Base-by-base conservation (phyloP, 2,329 filamentous ascomycete genomes). In the Corniculantispora saksenae region DNA sequence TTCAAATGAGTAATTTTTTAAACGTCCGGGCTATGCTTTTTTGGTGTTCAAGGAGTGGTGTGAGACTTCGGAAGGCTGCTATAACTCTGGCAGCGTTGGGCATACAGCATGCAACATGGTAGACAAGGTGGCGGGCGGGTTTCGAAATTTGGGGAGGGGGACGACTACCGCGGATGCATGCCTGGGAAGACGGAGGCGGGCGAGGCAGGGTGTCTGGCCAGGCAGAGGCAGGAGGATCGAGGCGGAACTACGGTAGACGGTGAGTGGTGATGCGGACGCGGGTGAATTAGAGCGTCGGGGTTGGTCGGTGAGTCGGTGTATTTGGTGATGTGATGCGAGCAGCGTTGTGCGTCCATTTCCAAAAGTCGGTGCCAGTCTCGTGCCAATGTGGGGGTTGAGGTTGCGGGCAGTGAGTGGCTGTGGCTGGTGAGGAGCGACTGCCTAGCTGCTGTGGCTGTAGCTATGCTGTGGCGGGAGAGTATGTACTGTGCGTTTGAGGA, bases 101-200 rank as follows among this genome's bases (percentile, higher is more conserved):
- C 68, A 72, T 67, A 69, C 72, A 77, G 72, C 77, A 80, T 79
- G 69, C 77, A 80, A 75, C 79, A 81, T 81, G 75, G 72, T 80
- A 69, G 66, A 66, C 38, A 53, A 53, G 35, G 45, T 40, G 47
- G 59, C 27, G 59, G 35, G 29, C 61, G 59, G 50, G 59, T 47
- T 61, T 54, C 48, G 51, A 57, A 62, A 47, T 54, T 51, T 73
- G 70, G 72, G 68, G 69, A 67, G 70, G 69, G 69, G 68, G 70
- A 69, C 76, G 75, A 77, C 78, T 79, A 80, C 76, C 74, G 74
- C 72, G 72, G 72, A 76, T 77, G 54, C 78, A 80, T 79, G 74
- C 75, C 76, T 75, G 69, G 69, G 69, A 67, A 66, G 70, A 67
- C 61, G 66, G 66, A 48, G 15, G 21, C 38, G 63, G 68, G 68